Evolutionary conservation across 768 basidiomycete species (phyloP), one percentile per base, ranked within the genome.

Genomic region (Suillus hirtellus): DNA sequence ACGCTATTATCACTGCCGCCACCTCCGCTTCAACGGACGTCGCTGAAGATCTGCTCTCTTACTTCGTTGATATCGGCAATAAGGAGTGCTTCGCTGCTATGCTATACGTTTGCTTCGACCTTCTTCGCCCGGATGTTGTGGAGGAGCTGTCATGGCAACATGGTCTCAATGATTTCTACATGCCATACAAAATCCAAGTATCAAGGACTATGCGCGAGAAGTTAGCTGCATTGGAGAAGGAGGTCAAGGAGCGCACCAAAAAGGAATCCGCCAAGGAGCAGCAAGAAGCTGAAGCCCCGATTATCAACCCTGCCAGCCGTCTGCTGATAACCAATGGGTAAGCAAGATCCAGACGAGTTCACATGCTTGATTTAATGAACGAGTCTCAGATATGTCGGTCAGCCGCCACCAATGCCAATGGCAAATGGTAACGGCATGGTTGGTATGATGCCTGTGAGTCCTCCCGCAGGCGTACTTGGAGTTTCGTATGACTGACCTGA

Each of bases 31-130:
- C 86, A n/a, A 90, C 85, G 2, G 93, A 97, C 62, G 90, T 99
- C 38, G 92, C 95, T 4, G 96, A 99, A 76, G 97, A 99, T 59
- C 82, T 99, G 19, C 81, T 99, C 31, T 89, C 90, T 4, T 99
- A 99, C 81, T 99, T 99, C 73, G 95, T 97, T 63, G 93, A 95
- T 77, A 98, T 99, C 67, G 97, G 97, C 40, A 96, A 96, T 84
- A 96, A 95, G 79, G 97, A 99, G 73, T 96, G 95, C 77, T 99
- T 96, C 76, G 90, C 94, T 0, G 93, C 91, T 1, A 80, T 90
- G 66, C 85, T 99, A 27, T 99, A 88, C 69, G 84, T 91, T 60
- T 97, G 95, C 80, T 99, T 95, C 80, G 96, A 99, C 77, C 83
- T 99, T n/a, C 79, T 99, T 60, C 89, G 93, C 52, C 85, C 95